Evolutionary conservation across 768 basidiomycete genomes (phyloP).

Genomic region (Leccinum pellstonianum): DNA sequence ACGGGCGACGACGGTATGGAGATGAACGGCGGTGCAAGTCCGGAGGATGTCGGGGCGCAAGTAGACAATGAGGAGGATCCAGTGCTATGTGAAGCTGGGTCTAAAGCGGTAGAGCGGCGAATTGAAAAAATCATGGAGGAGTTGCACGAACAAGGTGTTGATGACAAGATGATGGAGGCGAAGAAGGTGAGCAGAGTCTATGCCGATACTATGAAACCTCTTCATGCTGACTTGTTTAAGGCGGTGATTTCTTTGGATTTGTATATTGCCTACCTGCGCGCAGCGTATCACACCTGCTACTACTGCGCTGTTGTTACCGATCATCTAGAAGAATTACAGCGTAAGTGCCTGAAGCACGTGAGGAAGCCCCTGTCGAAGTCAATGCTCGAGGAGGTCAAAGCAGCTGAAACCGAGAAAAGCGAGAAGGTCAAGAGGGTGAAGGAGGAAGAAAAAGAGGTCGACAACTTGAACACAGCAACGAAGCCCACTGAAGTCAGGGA

Average conservation of each 20-base stretch:
- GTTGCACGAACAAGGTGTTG: conserved; percentile 64
- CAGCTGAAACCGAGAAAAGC: conserved; percentile 45
- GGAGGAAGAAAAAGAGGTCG: conserved; percentile 44
- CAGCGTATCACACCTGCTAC: conserved; percentile 93
- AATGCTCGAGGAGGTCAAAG: conserved; percentile 59
- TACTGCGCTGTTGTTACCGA: conserved; percentile 94
- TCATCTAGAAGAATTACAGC: conserved; percentile 92
- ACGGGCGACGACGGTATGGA: conserved; percentile 21
- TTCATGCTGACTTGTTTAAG: conserved; percentile 41
- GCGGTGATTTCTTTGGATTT: conserved; percentile 83
- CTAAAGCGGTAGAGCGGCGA: conserved; percentile 76
- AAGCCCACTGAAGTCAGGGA: conserved; percentile 46
- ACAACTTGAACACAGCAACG: conserved; percentile 10
- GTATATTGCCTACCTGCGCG: conserved; percentile 89
- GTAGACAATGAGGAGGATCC: conserved; percentile 43
- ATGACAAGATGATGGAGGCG: conserved; percentile 63
- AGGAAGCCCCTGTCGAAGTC: conserved; percentile 71
- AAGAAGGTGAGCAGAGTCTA: conserved; percentile 59
- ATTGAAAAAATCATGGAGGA: conserved; percentile 75
- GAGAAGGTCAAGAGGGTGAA: conserved; percentile 49
- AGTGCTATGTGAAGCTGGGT: conserved; percentile 64
- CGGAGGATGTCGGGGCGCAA: conserved; percentile 33
- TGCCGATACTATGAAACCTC: conserved; percentile 13
- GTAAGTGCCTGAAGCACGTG: conserved; percentile 91
- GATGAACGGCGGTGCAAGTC: conserved; percentile 30